Evolutionary conservation across 1,139 yeast species (phyloP), one percentile per base, ranked within the genome.

Genomic region (Pichia sp.): DNA sequence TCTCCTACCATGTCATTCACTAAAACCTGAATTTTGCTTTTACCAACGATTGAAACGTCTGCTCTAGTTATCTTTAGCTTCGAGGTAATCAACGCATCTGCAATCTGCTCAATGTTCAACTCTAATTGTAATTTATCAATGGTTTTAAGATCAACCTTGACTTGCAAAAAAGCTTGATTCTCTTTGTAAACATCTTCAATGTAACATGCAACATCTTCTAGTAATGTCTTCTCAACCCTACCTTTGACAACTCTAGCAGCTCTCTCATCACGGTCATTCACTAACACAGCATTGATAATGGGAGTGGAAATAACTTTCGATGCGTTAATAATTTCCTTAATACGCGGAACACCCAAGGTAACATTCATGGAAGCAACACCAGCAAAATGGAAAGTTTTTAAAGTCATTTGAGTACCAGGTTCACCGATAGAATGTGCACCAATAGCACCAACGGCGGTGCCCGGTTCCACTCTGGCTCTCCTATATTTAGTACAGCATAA

Each of bases 351-450:
- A 82, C 99, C 99, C 65, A 95, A 83, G 5, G 99, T 95, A 58
- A 95, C 99, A 73, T 95, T 95, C 85, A 93, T 95, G 10, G 98
- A 92, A 44, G 98, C 93, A 60, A 95, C 99, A 87, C 99, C 99
- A 34, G 99, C 99, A 79, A 92, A 95, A 79, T 95, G 99, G 96
- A 95, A 95, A 64, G 99, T 93, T 71, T 93, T 93, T 75, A 93
- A 81, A 0, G 99, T 93, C 99, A 93, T 93, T 75, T 93, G 99
- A 31, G 99, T 93, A 30, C 99, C 99, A 52, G 99, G 99, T 72
- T 93, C 99, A 77, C 99, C 99, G 75, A 93, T 93, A 49, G 97
- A 90, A 76, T 93, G 99, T 1, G 99, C 99, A 54, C 99, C 99
- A 68, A 93, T 82, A 54, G 93, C 97, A 77, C 99, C 99, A 57